Evolutionary conservation across 805 yeast genomes (phyloP), one percentile per base, ranked within the genome.

Genomic region (Hanseniaspora mollemarum): DNA sequence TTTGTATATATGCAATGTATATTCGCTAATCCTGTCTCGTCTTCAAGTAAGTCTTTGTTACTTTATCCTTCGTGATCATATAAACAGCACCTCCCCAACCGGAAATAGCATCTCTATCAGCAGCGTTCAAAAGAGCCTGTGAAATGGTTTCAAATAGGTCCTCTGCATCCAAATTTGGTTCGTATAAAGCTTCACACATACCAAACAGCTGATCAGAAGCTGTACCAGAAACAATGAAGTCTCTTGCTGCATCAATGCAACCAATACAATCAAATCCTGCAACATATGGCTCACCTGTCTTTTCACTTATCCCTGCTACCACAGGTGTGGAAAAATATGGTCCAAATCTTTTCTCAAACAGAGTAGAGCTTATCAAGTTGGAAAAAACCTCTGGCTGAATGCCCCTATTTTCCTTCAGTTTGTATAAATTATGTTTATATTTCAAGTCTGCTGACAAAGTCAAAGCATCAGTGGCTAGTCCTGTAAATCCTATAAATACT

Each of bases 61-160:
- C 94, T 67, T 86, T 84, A 64, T 90, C 97, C 69, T 87, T 87
- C 43, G 94, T 85, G 48, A 92, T 78, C 51, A 92, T 71, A 67
- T 90, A 90, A 22, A 92, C 97, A 16, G 86, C 83, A 8, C 95
- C 96, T 61, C 98, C 98, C 96, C 96, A 92, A 57, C 99, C 99
- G 28, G 94, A 81, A 53, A 92, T 73, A 5, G 96, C 95, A 68
- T 92, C 98, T 73, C 98, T 83, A 67, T 92, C 98, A 33, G 84
- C 94, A 18, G 96, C 97, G 64, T 84, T 87, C 71, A 92, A 71
- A 54, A 92, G 71, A 1, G 96, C 90, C 68, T 92, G 98, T 58
- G 94, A 80, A 57, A 87, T 83, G 37, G 97, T 90, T 67, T 92
- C 97, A 63, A 92, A 92, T 58, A 92, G 72, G 66, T 92, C 96